phyloP scores from a whole-genome alignment of 2,329 filamentous ascomycete genomes.

The Bipolaris victoriae region DNA sequence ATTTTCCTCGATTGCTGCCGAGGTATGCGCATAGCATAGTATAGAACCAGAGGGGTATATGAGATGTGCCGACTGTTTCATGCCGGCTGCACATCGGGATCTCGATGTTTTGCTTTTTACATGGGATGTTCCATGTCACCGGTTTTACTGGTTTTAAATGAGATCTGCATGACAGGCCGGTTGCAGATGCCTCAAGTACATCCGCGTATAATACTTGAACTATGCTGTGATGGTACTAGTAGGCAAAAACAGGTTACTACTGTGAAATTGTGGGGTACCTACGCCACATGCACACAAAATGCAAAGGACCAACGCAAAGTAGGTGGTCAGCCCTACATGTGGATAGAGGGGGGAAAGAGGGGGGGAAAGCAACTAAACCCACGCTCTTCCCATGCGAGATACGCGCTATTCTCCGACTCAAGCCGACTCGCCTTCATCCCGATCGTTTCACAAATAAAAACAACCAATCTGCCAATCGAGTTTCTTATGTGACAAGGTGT shows the following conservation, averaged over 20 bases:
- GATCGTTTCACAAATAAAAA: not conserved
- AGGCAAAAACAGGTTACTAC: no score
- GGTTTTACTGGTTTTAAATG: not conserved
- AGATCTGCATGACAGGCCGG: not conserved
- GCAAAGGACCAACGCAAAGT: not conserved
- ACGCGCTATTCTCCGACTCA: not conserved
- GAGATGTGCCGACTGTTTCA: not conserved
- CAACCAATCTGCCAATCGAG: not conserved
- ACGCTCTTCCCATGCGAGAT: not conserved
- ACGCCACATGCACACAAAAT: not conserved
- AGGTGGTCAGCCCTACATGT: not conserved
- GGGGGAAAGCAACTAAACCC: not conserved
- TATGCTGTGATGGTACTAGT: no score
- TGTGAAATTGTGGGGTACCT: not conserved
- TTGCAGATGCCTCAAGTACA: no score
- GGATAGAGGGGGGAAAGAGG: no score
- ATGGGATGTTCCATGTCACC: not conserved
- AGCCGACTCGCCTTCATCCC: no score
- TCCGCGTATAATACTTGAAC: no score
- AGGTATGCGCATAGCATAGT: not conserved
- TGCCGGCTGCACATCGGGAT: not conserved
- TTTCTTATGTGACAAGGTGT: no score
- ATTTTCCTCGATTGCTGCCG: conserved; percentile 1
- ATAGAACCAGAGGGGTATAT: not conserved
- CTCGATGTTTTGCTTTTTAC: not conserved